Conservation (phyloP, 2,329 filamentous ascomycete genomes). For the Simplicillium aogashimaense region DNA sequence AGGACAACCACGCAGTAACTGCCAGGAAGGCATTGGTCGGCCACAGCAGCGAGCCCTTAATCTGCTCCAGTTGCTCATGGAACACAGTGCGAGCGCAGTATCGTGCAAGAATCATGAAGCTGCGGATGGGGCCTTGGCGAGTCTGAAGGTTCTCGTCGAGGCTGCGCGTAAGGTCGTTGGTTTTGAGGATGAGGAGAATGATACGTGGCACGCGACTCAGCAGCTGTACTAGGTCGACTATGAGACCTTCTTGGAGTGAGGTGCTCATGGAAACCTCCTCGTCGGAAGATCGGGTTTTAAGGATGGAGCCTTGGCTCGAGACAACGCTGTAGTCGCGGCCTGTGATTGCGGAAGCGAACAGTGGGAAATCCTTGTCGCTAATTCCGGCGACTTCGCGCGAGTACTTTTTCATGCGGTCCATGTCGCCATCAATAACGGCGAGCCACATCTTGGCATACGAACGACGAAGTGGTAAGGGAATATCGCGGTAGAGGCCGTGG, state of each 20-base stretch:
- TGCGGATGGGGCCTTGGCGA: slow-evolving; percentile 52
- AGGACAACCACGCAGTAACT: slow-evolving; percentile 47
- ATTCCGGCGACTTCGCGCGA: slow-evolving; percentile 84
- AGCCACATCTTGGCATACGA: slow-evolving; percentile 97
- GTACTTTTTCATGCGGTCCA: slow-evolving; percentile 77
- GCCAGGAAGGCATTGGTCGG: slow-evolving; percentile 45
- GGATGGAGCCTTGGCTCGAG: slow-evolving; percentile 45
- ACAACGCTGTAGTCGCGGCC: slow-evolving; percentile 82
- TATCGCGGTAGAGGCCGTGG: slow-evolving; percentile 91
- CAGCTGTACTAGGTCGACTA: slow-evolving; percentile 80
- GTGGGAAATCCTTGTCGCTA: slow-evolving; percentile 78
- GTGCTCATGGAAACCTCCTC: slow-evolving; percentile 84
- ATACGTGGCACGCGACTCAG: slow-evolving; percentile 83
- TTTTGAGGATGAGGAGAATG: slow-evolving; percentile 92
- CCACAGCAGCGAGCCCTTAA: slow-evolving; percentile 49
- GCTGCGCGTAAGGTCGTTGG: slow-evolving; percentile 89
- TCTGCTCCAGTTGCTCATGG: slow-evolving; percentile 51
- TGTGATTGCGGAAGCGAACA: slow-evolving; percentile 94
- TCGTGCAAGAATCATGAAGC: slow-evolving; percentile 57
- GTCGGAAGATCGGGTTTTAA: slow-evolving; percentile 51
- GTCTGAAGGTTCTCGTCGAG: slow-evolving; percentile 87
- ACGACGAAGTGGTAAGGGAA: slow-evolving; percentile 65
- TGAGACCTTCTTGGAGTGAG: slow-evolving; percentile 76
- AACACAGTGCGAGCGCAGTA: slow-evolving; percentile 61
- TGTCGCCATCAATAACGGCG: slow-evolving; percentile 83